Conservation (phyloP, 768 basidiomycete genomes). For the Polyporus arcularius region DNA sequence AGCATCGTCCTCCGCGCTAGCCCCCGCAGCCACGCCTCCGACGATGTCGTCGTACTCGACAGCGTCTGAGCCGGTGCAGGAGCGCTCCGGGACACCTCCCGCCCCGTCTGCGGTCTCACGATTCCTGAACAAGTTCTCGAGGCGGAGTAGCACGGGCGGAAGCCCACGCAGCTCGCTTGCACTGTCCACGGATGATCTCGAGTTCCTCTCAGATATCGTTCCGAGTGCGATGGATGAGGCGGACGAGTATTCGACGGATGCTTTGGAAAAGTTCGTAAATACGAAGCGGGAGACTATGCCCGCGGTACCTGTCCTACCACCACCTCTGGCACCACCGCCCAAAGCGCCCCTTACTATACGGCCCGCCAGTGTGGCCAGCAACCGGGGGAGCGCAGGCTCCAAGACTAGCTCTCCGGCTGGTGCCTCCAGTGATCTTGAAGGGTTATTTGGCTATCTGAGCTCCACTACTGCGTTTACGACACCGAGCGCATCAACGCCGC, state of each 20-base stretch:
- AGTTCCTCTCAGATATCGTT: conserved; percentile 72
- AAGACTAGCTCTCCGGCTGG: background rate
- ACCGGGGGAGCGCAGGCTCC: background rate
- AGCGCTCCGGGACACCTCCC: conserved; percentile 19
- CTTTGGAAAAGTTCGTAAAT: conserved; percentile 41
- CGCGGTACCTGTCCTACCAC: conserved; percentile 29
- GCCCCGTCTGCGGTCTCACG: conserved; percentile 74
- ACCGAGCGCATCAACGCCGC: background rate
- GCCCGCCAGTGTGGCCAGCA: background rate
- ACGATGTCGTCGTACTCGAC: conserved; percentile 19
- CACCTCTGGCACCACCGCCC: conserved; percentile 20
- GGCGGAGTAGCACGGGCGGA: conserved; percentile 41
- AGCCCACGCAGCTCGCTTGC: conserved; percentile 58
- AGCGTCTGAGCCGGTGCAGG: conserved; percentile 22
- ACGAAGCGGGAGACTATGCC: conserved; percentile 37
- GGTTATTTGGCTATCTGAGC: conserved; percentile 14
- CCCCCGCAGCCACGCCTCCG: conserved; percentile 2
- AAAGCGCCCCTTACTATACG: background rate
- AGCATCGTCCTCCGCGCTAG: background rate
- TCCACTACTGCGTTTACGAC: conserved; percentile 6
- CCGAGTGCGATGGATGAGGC: conserved; percentile 51
- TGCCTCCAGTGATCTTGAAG: conserved; percentile 17
- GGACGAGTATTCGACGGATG: conserved; percentile 32
- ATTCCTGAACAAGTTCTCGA: conserved; percentile 74
- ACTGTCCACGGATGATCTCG: conserved; percentile 78